Percentiles rank a stretch among this genome's conserved stretches.
These are phyloP conservation scores for Pyrus bretschneideri DNA, from an alignment of 306 rosid species.

Conservation along the genomic window DNA sequence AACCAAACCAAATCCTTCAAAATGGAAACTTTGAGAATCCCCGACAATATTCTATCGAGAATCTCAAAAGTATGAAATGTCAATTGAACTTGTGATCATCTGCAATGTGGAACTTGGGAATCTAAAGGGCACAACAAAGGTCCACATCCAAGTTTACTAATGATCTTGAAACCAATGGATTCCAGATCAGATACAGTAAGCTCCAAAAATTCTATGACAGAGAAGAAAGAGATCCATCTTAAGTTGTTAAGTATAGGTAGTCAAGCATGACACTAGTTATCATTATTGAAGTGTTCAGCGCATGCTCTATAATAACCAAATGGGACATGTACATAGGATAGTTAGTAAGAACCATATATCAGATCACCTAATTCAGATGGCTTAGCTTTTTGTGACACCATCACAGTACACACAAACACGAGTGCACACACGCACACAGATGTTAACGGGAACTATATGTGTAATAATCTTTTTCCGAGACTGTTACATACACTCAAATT, in stretches of 20 bases:
- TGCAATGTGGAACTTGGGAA: not conserved
- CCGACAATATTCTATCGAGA: not conserved
- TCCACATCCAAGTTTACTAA: not conserved
- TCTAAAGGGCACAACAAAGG: not conserved
- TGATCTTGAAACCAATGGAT: not conserved
- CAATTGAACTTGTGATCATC: not conserved
- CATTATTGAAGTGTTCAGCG: not conserved
- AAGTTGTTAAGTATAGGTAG: not conserved
- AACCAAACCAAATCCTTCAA: slow-evolving; percentile 1
- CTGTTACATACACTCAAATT: not conserved
- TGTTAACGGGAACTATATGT: not conserved
- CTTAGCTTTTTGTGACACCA: not conserved
- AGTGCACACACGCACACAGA: not conserved
- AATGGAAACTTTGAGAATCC: not conserved
- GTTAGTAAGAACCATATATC: not conserved
- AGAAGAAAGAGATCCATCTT: not conserved
- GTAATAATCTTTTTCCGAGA: not conserved
- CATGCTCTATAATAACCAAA: not conserved
- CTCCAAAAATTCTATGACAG: not conserved
- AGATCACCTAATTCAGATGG: not conserved
- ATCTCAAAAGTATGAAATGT: not conserved
- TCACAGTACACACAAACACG: not conserved
- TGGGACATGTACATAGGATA: not conserved
- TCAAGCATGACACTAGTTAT: not conserved
- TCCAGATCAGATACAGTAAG: not conserved